A percentile compares a stretch with the other conserved stretches of the same genome.
Conservation (phyloP, 2,329 filamentous ascomycete genomes). For the Bipolaris cookei region DNA sequence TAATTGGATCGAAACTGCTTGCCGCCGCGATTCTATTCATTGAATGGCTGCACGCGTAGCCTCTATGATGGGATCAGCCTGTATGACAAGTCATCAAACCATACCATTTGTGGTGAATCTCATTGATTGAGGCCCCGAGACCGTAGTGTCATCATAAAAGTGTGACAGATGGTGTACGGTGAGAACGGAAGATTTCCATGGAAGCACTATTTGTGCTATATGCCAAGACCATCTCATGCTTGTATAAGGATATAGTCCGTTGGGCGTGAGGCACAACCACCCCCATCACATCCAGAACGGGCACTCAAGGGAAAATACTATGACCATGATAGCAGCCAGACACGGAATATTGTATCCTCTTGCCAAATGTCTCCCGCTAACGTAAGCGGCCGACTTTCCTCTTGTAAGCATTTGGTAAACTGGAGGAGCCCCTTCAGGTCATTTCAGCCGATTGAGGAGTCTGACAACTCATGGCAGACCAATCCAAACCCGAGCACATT, state of each 20-base stretch:
- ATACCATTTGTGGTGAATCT: neutral
- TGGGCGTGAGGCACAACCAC: neutral
- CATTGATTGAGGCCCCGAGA: neutral
- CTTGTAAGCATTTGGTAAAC: neutral
- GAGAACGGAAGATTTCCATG: neutral
- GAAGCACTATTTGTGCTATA: neutral
- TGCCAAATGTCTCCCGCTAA: neutral
- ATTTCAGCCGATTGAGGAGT: conserved; percentile 1
- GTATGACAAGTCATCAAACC: neutral
- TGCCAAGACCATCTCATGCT: neutral
- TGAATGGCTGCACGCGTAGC: neutral
- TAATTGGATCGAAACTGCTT: neutral
- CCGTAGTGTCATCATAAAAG: neutral
- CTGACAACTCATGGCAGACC: conserved; percentile 12
- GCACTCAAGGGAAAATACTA: neutral
- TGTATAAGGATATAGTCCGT: neutral
- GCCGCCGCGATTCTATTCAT: neutral
- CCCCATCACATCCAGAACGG: neutral
- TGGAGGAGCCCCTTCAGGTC: neutral
- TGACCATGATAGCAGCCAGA: neutral
- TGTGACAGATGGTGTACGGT: neutral
- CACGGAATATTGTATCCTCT: neutral
- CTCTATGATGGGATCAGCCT: neutral
- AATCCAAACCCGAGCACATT: neutral
- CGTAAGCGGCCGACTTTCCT: neutral